Conservation (phyloP, 2,329 filamentous ascomycete genomes). For the Thielaviopsis cerberus region DNA sequence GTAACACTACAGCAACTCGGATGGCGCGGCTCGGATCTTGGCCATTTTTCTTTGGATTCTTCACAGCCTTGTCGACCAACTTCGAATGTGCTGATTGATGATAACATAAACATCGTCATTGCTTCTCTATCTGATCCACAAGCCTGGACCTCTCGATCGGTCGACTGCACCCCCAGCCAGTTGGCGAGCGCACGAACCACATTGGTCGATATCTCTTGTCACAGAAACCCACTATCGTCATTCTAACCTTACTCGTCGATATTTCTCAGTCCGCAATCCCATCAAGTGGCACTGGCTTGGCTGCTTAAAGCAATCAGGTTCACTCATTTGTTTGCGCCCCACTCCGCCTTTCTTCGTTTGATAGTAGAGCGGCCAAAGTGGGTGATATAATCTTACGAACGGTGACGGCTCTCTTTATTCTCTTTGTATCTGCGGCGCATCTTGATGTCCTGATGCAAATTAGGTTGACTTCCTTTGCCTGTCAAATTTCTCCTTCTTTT, state of each 20-base stretch:
- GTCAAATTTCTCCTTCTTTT: neutral
- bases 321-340: no score
- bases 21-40: no score
- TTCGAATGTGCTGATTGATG: neutral
- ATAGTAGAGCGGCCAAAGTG: no score
- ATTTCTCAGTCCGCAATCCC: neutral
- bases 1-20: no score
- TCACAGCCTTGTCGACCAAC: neutral
- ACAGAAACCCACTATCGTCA: neutral
- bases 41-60: neutral
- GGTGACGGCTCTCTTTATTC: neutral
- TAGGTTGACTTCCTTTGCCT: neutral
- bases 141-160: neutral
- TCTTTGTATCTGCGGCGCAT: neutral
- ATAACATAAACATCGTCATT: neutral
- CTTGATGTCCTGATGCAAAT: no score
- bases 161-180: neutral
- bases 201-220: neutral
- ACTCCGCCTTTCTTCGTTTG: no score
- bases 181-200: neutral
- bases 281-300: no score
- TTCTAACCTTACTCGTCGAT: neutral
- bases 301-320: no score
- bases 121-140: neutral
- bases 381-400: no score